Conservation (phyloP, 116 monocot species). For the Zostera marina region DNA sequence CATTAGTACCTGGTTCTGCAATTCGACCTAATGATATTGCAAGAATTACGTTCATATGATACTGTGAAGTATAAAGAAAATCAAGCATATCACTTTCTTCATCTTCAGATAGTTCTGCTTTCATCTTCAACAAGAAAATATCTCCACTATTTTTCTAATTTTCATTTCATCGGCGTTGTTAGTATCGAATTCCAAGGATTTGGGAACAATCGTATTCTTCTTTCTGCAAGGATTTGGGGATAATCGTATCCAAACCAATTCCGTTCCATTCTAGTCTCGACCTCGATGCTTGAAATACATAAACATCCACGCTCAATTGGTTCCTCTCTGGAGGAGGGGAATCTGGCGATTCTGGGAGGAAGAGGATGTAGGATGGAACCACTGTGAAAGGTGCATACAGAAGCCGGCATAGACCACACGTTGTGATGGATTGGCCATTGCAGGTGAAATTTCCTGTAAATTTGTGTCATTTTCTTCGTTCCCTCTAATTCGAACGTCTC, state of each 20-base stretch:
- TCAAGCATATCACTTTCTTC: constrained; percentile 91
- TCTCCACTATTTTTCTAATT: constrained; percentile 57
- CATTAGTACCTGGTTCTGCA: constrained; percentile 42
- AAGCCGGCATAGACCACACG: not conserved
- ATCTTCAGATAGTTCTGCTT: constrained; percentile 33
- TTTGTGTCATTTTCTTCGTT: not conserved
- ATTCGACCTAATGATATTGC: constrained; percentile 74
- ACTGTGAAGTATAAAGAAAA: constrained; percentile 70
- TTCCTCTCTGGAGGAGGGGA: not conserved
- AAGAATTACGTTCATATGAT: constrained; percentile 78
- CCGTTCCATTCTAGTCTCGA: not conserved
- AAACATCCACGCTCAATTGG: not conserved
- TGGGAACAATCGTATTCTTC: not conserved
- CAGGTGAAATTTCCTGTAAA: not conserved
- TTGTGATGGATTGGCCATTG: not conserved
- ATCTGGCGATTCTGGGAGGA: not conserved
- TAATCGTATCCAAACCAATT: not conserved
- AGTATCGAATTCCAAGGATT: not conserved
- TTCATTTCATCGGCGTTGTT: not conserved
- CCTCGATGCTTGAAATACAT: not conserved
- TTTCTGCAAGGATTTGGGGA: too few species aligned
- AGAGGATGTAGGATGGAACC: not conserved
- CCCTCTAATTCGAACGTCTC: not conserved
- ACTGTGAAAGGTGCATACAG: not conserved
- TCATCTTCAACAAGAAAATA: constrained; percentile 56